Conservation (phyloP, 345 rosid species). For the Hibiscus syriacus region DNA sequence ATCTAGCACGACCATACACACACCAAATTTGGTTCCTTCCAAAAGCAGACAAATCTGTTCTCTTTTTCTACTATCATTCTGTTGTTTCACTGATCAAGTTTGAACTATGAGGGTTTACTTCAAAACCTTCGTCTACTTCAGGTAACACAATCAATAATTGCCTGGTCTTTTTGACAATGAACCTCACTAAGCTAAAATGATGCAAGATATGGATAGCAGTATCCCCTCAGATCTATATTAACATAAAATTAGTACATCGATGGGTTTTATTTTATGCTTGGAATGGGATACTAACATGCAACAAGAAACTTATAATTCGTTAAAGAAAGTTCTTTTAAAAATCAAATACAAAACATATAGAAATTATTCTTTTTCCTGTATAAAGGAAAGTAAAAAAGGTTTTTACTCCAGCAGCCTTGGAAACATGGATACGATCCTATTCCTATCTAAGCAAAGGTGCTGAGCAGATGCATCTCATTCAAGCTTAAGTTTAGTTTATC, state of each 20-base stretch:
- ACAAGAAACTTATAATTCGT: background rate
- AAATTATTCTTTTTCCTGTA: background rate
- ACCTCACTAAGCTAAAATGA: background rate
- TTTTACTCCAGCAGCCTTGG: background rate
- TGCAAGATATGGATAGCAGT: background rate
- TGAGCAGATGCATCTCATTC: background rate
- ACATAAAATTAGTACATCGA: background rate
- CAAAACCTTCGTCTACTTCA: background rate
- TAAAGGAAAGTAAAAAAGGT: background rate
- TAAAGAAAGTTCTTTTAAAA: background rate
- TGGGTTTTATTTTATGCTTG: background rate
- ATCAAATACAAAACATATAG: background rate
- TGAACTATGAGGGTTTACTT: background rate
- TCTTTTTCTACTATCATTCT: background rate
- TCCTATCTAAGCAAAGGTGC: background rate
- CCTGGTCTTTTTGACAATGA: background rate
- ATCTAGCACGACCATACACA: no score
- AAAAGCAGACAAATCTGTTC: background rate
- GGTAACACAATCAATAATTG: background rate
- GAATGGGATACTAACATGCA: background rate
- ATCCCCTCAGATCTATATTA: background rate
- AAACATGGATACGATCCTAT: background rate
- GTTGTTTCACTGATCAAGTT: background rate
- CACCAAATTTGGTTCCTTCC: background rate
- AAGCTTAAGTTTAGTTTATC: background rate